phyloP scores from a whole-genome alignment of 495 filamentous ascomycete species.

The Lepraria neglecta region DNA sequence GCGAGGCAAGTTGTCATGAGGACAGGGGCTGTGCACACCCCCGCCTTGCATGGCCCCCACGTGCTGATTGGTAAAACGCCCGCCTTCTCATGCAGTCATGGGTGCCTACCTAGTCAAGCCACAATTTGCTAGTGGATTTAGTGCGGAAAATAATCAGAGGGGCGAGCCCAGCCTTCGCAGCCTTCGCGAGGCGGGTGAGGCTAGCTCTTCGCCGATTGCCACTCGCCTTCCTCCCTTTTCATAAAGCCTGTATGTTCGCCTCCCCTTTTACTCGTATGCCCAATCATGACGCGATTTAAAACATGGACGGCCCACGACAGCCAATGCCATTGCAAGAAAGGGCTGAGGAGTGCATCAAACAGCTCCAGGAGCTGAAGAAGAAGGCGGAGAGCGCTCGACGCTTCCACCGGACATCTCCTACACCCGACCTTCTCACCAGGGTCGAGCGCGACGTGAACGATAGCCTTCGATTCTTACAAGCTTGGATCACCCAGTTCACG shows the following conservation, averaged over 20 bases:
- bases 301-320: not conserved
- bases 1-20: not conserved
- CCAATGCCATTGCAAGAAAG: not conserved
- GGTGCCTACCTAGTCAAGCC: not conserved
- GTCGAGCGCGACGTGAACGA: not conserved
- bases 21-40: not conserved
- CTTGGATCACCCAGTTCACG: slow-evolving; percentile 6
- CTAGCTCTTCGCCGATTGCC: not conserved
- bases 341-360: not conserved
- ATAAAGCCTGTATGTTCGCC: not conserved
- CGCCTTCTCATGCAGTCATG: not conserved
- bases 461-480: not conserved
- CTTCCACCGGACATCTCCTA: not conserved
- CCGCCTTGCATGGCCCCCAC: not conserved
- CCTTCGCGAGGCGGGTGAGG: not conserved
- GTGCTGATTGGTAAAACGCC: not conserved
- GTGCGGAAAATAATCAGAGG: not conserved
- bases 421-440: not conserved
- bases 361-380: not conserved
- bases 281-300: not conserved
- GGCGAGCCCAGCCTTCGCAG: not conserved
- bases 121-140: not conserved
- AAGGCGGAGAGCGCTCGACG: not conserved
- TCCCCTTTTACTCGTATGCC: not conserved
- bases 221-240: not conserved